These are phyloP conservation scores for Pestalotiopsis sp. DNA, from an alignment of 2,329 filamentous ascomycete species.

Conservation along the genomic window DNA sequence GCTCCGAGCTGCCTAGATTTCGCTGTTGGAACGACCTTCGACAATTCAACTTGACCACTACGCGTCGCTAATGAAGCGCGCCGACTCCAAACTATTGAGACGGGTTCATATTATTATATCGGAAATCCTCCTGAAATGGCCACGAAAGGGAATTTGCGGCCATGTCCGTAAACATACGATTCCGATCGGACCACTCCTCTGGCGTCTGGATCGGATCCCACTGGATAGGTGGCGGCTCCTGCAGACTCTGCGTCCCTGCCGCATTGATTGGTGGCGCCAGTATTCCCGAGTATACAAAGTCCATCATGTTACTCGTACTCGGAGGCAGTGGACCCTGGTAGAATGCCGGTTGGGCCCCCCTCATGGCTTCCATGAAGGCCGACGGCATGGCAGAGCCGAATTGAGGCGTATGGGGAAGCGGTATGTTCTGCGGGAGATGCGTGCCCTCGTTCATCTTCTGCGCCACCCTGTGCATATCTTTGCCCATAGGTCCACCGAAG, in stretches of 20 bases:
- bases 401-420: not conserved
- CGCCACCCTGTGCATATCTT: constrained; percentile 8
- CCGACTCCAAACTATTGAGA: not conserved
- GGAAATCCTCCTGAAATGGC: not conserved
- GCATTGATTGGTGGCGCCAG: not conserved
- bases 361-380: not conserved
- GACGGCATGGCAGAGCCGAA: not conserved
- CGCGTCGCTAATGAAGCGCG: too few species aligned
- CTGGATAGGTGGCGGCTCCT: constrained; percentile 6
- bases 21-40: too few species aligned
- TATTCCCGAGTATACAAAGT: constrained; percentile 14
- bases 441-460: not conserved
- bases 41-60: too few species aligned
- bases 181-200: constrained; percentile 14
- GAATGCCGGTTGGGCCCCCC: not conserved
- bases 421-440: not conserved
- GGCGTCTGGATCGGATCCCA: constrained; percentile 16
- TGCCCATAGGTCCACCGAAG: constrained; percentile 12
- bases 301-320: not conserved
- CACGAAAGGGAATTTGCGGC: not conserved
- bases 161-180: constrained; percentile 15
- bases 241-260: not conserved
- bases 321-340: not conserved
- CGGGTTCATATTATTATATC: not conserved
- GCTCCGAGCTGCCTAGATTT: too few species aligned